Conservation (phyloP, 495 filamentous ascomycete genomes). For the Tuber aestivum region DNA sequence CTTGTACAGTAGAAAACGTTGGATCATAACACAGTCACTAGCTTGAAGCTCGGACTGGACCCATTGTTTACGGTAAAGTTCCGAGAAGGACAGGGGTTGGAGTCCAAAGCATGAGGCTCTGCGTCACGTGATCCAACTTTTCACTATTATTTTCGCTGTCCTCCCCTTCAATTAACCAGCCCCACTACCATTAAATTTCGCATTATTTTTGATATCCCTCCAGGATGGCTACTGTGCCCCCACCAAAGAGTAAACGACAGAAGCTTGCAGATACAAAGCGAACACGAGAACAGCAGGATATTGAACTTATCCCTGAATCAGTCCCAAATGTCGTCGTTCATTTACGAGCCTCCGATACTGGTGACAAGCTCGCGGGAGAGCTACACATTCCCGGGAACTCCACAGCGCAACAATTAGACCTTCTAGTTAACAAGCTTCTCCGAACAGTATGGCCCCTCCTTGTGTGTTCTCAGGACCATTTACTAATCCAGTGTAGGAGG, state of each 20-base stretch:
- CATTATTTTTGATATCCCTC: neutral
- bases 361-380: slow-evolving; percentile 55
- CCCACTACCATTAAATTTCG: neutral
- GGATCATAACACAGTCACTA: neutral
- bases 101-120: neutral
- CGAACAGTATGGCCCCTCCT: slow-evolving; percentile 58
- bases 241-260: slow-evolving; percentile 88
- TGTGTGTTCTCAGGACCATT: neutral
- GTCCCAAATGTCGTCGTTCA: slow-evolving; percentile 76
- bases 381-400: slow-evolving; percentile 66
- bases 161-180: neutral
- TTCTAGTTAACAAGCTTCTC: slow-evolving; percentile 82
- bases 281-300: slow-evolving; percentile 67
- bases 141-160: neutral
- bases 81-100: neutral
- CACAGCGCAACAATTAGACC: slow-evolving; percentile 79
- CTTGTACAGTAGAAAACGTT: neutral
- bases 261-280: slow-evolving; percentile 68
- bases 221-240: slow-evolving; percentile 76
- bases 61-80: neutral
- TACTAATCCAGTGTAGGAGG: slow-evolving; percentile 51
- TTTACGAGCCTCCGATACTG: slow-evolving; percentile 79
- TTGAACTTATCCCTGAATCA: slow-evolving; percentile 61
- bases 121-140: neutral
- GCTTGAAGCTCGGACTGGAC: neutral